phyloP scores from a whole-genome alignment of 1,284 basidiomycete genomes.

The Microstroma glucosiphilum region DNA sequence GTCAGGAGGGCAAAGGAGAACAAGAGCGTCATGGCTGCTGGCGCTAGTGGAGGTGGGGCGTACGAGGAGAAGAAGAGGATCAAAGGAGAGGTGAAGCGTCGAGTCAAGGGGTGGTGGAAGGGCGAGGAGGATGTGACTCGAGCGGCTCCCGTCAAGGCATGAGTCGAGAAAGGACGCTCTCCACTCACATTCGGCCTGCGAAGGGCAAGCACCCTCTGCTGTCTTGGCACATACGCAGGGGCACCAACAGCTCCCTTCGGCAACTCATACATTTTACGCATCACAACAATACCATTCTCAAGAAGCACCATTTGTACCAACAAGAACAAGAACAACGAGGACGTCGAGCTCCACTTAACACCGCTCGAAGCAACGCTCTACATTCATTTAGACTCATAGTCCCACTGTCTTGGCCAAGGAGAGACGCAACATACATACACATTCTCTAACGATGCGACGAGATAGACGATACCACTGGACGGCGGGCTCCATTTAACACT shows the following conservation, averaged over 20 bases:
- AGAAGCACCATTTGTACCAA: not conserved
- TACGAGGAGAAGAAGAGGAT: constrained; percentile 8
- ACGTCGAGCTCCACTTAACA: constrained; percentile 6
- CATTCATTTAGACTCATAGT: not conserved
- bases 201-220: not conserved
- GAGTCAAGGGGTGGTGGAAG: not conserved
- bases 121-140: not conserved
- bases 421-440: not conserved
- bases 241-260: not conserved
- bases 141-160: too few relatives aligned
- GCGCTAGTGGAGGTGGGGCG: constrained; percentile 45
- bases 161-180: too few relatives aligned
- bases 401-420: not conserved
- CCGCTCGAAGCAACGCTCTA: not conserved
- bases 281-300: not conserved
- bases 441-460: too few relatives aligned
- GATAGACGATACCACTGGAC: not conserved
- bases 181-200: not conserved
- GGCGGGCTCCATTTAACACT: constrained; percentile 3
- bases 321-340: not conserved
- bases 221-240: not conserved
- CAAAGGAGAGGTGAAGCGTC: not conserved
- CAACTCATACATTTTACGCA: not conserved
- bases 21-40: constrained; percentile 62
- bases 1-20: constrained; percentile 72